Conservation (phyloP, 805 yeast species). For the Jamesozyma rosinii region DNA sequence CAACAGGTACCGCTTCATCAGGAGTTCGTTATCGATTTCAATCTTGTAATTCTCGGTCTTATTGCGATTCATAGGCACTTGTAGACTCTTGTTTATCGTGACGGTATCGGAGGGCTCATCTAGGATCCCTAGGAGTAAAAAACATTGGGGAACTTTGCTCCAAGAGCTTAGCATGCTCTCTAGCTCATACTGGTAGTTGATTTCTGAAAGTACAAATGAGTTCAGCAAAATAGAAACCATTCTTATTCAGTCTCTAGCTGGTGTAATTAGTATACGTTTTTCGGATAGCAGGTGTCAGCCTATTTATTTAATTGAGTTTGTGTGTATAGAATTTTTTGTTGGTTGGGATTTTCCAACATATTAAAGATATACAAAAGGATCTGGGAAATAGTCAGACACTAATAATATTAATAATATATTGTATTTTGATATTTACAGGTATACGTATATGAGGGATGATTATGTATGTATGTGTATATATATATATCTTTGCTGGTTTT, state of each 20-base stretch:
- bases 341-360: too few species aligned
- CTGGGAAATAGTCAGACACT: too few species aligned
- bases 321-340: too few species aligned
- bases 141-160: slow-evolving; percentile 10
- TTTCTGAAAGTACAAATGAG: slow-evolving; percentile 8
- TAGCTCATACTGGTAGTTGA: slow-evolving; percentile 9
- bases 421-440: slow-evolving; percentile 2
- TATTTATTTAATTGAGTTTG: too few species aligned
- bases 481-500: slow-evolving; percentile 1
- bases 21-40: slow-evolving; percentile 3
- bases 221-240: slow-evolving; percentile 3
- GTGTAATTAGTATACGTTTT: too few species aligned
- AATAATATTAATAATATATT: not conserved
- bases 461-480: not conserved
- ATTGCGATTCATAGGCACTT: not conserved
- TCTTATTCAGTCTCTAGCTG: too few species aligned
- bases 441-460: not conserved
- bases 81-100: not conserved
- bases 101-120: not conserved
- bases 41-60: slow-evolving; percentile 3
- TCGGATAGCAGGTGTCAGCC: too few species aligned
- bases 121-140: slow-evolving; percentile 10
- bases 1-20: slow-evolving; percentile 6
- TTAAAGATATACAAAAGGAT: too few species aligned
- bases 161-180: not conserved